Evolutionary conservation across 305 asterid species (phyloP), one percentile per base, ranked within the genome.

Genomic region (Petunia hybrid): DNA sequence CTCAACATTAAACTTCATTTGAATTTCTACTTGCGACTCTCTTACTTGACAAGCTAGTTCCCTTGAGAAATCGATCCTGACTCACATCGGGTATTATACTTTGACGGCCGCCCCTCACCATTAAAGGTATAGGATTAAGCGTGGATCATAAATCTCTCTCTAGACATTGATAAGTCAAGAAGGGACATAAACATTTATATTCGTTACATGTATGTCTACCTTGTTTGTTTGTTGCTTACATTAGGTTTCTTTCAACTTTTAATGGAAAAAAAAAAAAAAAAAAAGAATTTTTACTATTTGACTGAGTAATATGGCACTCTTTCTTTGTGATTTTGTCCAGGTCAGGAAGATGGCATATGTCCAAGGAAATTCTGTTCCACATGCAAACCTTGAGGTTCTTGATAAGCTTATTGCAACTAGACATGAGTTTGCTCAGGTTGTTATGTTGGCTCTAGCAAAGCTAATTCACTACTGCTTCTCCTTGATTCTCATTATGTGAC

Each of bases 341-440:
- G 95, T 94, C 36, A 90, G 99, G 86, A 96, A 89, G 87, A 85
- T 89, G 87, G 94, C 97, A 79, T 94, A 94, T 85, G 75, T 90
- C 71, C 83, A 84, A 48, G 97, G 98, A 88, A 89, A 96, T 85
- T 93, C 99, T 63, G 87, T 85, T 7, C 98, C 99, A 63, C 90
- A 78, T 57, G 97, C 94, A 83, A 94, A 96, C 87, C 91, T 94
- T 85, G 85, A 68, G 63, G 97, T 93, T 80, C 97, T 96, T 80
- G 96, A 96, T 84, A 93, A 92, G 85, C 95, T 96, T 84, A 91
- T 94, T 85, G 91, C 94, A 39, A 91, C 97, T 43, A 97, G 99
- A 74, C 98, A 94, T 75, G 97, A 96, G 84, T 88, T 96, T 85
- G 88, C 99, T 71, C 92, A 94, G 99, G 98, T 96, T 84, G 87